Base-by-base conservation (phyloP, 768 basidiomycete species). In the Mycena galericulata region DNA sequence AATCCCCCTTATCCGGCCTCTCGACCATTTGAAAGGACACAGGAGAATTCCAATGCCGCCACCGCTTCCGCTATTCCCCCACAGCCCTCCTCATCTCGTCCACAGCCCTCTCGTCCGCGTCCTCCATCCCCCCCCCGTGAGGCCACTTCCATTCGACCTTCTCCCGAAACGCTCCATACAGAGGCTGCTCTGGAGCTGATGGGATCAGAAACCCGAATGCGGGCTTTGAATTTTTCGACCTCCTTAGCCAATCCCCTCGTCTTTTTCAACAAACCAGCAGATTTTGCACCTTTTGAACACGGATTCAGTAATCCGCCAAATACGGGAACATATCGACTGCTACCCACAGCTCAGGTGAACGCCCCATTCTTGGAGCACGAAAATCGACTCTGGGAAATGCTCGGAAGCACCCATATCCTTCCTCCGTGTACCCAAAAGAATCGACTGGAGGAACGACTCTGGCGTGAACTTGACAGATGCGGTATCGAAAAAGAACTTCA, bases 231-330 rank as follows among this genome's bases (percentile, higher is more conserved):
- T 15, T 6, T 32, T 17, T 27, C 11, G 8, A 17, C 63, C 15
- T 55, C 53, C 3, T 30, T 64, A 2, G 24, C 34, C 20, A 61
- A 36, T 0, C 73, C 72, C 9, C 61, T 75, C 1, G 57, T 68
- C 10, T 73, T 75, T 55, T 32, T 64, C 15, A 69, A 73, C 20
- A 38, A 62, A 4, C 74, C 74, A 9, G 61, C 61, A 11, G 26
- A 43, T 5, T 54, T 36, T 40, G 34, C 22, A 2, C 6, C n/a
- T 6, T 61, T 26, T 29, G 26, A 17, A 46, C 18, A 40, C 2
- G 8, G 29, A 18, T 5, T 62, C 0, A n/a, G 26, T 29, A 38
- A 30, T 5, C 12, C 8, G 4, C 72, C 74, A 45, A 75, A 75
- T 45, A 24, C 27, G 38, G 72, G 72, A 0, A 22, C 43, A 45